Percentiles rank a stretch among this genome's conserved stretches.
phyloP scores from a whole-genome alignment of 176 grass and related monocot species.

The Carex cristatella region DNA sequence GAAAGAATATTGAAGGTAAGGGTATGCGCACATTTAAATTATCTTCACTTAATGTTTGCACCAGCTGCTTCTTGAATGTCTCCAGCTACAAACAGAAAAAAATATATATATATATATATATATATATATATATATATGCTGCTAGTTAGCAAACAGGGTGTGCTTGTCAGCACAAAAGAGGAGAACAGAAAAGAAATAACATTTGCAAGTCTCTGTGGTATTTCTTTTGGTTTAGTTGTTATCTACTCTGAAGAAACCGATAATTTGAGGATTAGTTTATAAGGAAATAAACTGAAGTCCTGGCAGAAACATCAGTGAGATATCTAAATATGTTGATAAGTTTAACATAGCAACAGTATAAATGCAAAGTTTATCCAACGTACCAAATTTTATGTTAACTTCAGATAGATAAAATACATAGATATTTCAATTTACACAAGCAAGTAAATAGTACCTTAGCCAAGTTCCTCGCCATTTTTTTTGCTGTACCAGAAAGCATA shows the following conservation, averaged over 20 bases:
- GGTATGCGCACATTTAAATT: slow-evolving; percentile 55
- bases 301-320: neutral
- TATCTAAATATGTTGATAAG: neutral
- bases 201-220: neutral
- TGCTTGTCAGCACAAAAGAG: neutral
- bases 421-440: neutral
- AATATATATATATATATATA: neutral
- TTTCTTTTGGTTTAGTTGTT: neutral
- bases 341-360: slow-evolving; percentile 2
- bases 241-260: neutral
- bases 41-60: slow-evolving; percentile 77
- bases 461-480: slow-evolving; percentile 67
- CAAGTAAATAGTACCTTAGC: slow-evolving; percentile 53
- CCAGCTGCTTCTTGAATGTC: slow-evolving; percentile 91
- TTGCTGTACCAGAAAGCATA: slow-evolving; percentile 53
- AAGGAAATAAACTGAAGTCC: neutral
- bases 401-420: neutral
- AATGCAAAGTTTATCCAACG: neutral
- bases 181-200: neutral
- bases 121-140: neutral
- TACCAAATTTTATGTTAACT: neutral
- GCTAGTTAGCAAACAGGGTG: neutral
- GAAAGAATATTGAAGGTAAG: slow-evolving; percentile 11
- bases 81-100: slow-evolving; percentile 48
- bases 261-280: neutral